A percentile compares a stretch with the other conserved stretches of the same genome.
Conservation (phyloP, 768 basidiomycete species). For the Mycena latifolia region DNA sequence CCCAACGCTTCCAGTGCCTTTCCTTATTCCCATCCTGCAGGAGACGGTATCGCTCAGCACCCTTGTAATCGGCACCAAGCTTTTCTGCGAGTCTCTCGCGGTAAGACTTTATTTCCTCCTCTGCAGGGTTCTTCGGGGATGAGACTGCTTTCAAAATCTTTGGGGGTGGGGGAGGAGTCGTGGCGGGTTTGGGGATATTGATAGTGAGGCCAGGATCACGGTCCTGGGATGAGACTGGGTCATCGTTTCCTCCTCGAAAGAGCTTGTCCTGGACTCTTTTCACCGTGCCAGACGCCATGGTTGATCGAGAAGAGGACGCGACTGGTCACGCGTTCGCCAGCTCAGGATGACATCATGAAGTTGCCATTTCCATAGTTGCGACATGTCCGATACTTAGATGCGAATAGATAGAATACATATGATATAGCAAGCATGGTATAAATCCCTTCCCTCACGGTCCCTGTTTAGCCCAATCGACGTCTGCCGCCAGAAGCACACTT, state of each 20-base stretch:
- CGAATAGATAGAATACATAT: constrained; percentile 27
- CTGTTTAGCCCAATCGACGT: constrained; percentile 49
- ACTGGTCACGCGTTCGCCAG: not conserved
- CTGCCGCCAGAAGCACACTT: constrained; percentile 80
- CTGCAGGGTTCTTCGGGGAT: constrained; percentile 46
- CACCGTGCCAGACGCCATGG: constrained; percentile 56
- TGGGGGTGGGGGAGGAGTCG: constrained; percentile 57
- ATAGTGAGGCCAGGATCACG: constrained; percentile 65
- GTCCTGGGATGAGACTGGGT: constrained; percentile 13
- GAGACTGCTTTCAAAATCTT: constrained; percentile 58
- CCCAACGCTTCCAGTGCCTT: constrained; percentile 98
- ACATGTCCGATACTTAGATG: not conserved
- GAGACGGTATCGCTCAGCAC: constrained; percentile 88
- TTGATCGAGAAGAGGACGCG: constrained; percentile 19
- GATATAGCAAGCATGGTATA: constrained; percentile 29
- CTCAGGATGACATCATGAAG: not conserved
- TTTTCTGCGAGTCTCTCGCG: constrained; percentile 74
- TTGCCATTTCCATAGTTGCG: too few species aligned
- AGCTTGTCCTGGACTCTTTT: constrained; percentile 83
- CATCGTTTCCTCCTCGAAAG: constrained; percentile 58
- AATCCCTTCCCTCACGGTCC: constrained; percentile 28
- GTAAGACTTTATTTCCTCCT: constrained; percentile 52
- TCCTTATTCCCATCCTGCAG: constrained; percentile 83
- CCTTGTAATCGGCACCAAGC: constrained; percentile 80
- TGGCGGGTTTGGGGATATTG: constrained; percentile 71